A percentile compares a stretch with the other conserved stretches of the same genome.
These are phyloP conservation scores for Ogataea paraovalis DNA, from an alignment of 805 yeast genomes.

Conservation along the genomic window DNA sequence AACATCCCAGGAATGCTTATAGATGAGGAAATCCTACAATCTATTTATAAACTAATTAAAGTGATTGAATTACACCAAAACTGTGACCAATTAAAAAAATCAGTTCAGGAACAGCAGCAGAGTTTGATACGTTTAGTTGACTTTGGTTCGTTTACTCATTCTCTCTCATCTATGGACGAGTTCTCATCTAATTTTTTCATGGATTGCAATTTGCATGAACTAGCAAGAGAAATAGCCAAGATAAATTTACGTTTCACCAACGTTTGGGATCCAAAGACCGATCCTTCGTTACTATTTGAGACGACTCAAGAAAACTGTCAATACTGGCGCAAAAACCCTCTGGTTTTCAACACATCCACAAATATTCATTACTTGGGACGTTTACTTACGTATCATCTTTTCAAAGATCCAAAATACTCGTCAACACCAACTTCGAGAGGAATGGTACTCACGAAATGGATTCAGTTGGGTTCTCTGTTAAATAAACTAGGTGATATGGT, in stretches of 20 bases:
- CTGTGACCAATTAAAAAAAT: conserved; percentile 48
- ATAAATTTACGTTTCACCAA: conserved; percentile 64
- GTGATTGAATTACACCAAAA: conserved; percentile 46
- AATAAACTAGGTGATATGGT: conserved; percentile 88
- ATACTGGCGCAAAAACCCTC: conserved; percentile 61
- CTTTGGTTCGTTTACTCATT: conserved; percentile 20
- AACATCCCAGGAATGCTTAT: conserved; percentile 68
- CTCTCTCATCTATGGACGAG: conserved; percentile 7
- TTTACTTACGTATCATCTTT: conserved; percentile 63
- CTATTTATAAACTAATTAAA: conserved; percentile 51
- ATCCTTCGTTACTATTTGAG: conserved; percentile 69
- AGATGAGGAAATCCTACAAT: conserved; percentile 56
- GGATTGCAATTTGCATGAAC: conserved; percentile 44
- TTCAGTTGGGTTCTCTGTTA: conserved; percentile 70
- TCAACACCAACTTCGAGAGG: conserved; percentile 49
- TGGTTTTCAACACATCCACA: conserved; percentile 61
- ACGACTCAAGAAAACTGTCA: conserved; percentile 40
- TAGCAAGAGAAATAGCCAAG: conserved; percentile 61
- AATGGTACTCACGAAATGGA: conserved; percentile 72
- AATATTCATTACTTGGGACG: conserved; percentile 79
- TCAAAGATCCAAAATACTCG: conserved; percentile 42
- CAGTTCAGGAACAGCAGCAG: conserved; percentile 49
- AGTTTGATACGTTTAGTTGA: conserved; percentile 35
- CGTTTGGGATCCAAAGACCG: conserved; percentile 76
- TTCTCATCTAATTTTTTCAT: conserved; percentile 44